Evolutionary conservation across 345 rosid genomes (phyloP).

Genomic region (Aquilaria sinensis): DNA sequence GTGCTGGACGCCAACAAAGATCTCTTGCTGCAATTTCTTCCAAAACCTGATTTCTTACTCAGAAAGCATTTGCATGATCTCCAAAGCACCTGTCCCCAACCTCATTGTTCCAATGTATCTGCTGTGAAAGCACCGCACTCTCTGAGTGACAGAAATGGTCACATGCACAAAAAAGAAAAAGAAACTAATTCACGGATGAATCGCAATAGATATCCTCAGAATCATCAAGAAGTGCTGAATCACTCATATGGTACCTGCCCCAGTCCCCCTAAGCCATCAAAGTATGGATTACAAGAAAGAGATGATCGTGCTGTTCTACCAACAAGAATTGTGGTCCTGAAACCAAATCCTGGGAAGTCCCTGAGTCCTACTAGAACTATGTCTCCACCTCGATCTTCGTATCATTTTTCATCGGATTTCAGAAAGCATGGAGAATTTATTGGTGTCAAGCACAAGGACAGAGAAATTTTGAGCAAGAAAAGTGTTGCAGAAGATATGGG

Average conservation of each 20-base stretch:
- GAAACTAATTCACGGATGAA: slow-evolving; percentile 26
- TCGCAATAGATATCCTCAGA: slow-evolving; percentile 23
- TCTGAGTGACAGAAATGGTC: slow-evolving; percentile 18
- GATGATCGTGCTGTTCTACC: slow-evolving; percentile 29
- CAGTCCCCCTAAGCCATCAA: slow-evolving; percentile 23
- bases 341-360: slow-evolving; percentile 60
- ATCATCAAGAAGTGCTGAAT: slow-evolving; percentile 18
- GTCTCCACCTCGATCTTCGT: slow-evolving; percentile 44
- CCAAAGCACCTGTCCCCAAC: slow-evolving; percentile 28
- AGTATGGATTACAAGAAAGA: slow-evolving; percentile 31
- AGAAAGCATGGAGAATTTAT: slow-evolving; percentile 27
- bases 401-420: slow-evolving; percentile 37
- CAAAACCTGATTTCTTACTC: slow-evolving; percentile 76
- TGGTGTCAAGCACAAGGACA: slow-evolving; percentile 26
- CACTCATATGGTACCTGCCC: slow-evolving; percentile 23
- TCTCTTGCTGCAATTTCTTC: slow-evolving; percentile 65
- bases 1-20: slow-evolving; percentile 73
- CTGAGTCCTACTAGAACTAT: slow-evolving; percentile 26
- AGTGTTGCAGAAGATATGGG: slow-evolving; percentile 35
- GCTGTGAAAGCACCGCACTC: slow-evolving; percentile 29
- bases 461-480: slow-evolving; percentile 27
- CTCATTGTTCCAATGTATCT: slow-evolving; percentile 31
- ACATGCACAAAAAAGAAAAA: slow-evolving; percentile 26
- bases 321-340: slow-evolving; percentile 79
- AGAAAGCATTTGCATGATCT: slow-evolving; percentile 67